Evolutionary conservation across 2,329 filamentous ascomycete genomes (phyloP).

Genomic region (Arthrobotrys megalospora): DNA sequence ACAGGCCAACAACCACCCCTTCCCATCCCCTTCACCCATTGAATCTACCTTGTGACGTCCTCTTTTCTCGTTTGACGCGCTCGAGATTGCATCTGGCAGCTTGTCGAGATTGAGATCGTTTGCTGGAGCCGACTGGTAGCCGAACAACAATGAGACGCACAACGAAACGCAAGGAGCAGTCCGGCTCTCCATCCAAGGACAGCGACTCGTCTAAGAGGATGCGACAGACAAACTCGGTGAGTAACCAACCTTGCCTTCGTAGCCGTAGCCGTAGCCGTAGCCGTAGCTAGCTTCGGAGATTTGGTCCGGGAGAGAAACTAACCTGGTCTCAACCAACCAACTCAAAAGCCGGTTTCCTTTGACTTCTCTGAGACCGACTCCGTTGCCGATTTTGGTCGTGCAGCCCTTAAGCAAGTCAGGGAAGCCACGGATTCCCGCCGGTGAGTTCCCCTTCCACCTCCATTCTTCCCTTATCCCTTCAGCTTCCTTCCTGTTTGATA

Average conservation of each 20-base stretch:
- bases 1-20: slow-evolving; percentile 18
- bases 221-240: slow-evolving; percentile 53
- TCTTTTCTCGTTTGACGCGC: slow-evolving; percentile 5
- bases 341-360: slow-evolving; percentile 39
- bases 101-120: slow-evolving; percentile 12
- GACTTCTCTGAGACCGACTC: slow-evolving; percentile 44
- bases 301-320: slow-evolving; percentile 13
- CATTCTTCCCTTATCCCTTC: not conserved
- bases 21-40: slow-evolving; percentile 23
- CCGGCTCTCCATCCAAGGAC: slow-evolving; percentile 55
- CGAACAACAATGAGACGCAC: slow-evolving; percentile 53
- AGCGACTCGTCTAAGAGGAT: slow-evolving; percentile 43
- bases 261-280: too few relatives aligned
- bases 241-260: not conserved
- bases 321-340: slow-evolving; percentile 9
- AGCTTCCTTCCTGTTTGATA: not conserved
- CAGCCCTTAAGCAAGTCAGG: slow-evolving; percentile 30
- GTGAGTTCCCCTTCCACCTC: slow-evolving; percentile 22
- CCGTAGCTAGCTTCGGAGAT: not conserved
- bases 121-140: slow-evolving; percentile 34
- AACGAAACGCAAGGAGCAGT: slow-evolving; percentile 58
- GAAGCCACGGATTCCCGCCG: slow-evolving; percentile 51
- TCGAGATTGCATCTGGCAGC: not conserved
- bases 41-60: not conserved
- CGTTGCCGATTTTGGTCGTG: slow-evolving; percentile 49